phyloP scores from a whole-genome alignment of 202 grass and related monocot species.

The Saccharum hybrid region DNA sequence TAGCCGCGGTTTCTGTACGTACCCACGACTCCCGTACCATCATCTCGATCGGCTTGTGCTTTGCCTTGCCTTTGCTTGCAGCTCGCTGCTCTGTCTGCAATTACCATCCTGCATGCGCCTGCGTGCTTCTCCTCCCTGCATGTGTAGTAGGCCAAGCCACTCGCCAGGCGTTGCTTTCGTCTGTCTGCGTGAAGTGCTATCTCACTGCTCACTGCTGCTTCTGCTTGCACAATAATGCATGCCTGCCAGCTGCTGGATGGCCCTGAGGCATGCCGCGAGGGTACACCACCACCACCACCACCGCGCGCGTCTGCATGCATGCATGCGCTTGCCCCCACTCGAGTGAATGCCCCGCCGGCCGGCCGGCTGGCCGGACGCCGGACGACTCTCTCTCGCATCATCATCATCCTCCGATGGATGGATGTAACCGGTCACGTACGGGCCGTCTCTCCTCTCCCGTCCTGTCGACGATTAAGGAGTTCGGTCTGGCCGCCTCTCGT shows the following conservation, averaged over 20 bases:
- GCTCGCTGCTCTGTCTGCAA: too few relatives aligned
- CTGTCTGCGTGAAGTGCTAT: neutral
- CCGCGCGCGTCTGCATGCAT: neutral
- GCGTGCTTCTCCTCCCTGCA: too few relatives aligned
- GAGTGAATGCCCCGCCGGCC: slow-evolving; percentile 44
- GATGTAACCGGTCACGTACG: slow-evolving; percentile 28
- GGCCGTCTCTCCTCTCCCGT: slow-evolving; percentile 4
- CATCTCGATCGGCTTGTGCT: too few relatives aligned
- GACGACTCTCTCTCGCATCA: too few relatives aligned
- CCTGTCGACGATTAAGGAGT: slow-evolving; percentile 37
- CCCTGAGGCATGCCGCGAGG: slow-evolving; percentile 1
- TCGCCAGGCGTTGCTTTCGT: slow-evolving; percentile 21
- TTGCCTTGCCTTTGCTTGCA: too few relatives aligned
- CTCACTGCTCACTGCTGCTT: slow-evolving; percentile 43
- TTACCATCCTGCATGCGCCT: too few relatives aligned
- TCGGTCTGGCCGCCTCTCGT: neutral
- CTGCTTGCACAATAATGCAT: slow-evolving; percentile 53
- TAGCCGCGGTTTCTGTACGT: too few relatives aligned
- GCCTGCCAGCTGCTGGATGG: neutral
- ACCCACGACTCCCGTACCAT: too few relatives aligned
- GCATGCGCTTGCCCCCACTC: slow-evolving; percentile 43
- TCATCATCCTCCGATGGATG: neutral
- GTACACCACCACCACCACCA: slow-evolving; percentile 27
- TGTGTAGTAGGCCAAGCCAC: too few relatives aligned
- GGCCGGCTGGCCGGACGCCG: neutral